Base-by-base conservation (phyloP, 331 rosid genomes). In the Malus hybrid region DNA sequence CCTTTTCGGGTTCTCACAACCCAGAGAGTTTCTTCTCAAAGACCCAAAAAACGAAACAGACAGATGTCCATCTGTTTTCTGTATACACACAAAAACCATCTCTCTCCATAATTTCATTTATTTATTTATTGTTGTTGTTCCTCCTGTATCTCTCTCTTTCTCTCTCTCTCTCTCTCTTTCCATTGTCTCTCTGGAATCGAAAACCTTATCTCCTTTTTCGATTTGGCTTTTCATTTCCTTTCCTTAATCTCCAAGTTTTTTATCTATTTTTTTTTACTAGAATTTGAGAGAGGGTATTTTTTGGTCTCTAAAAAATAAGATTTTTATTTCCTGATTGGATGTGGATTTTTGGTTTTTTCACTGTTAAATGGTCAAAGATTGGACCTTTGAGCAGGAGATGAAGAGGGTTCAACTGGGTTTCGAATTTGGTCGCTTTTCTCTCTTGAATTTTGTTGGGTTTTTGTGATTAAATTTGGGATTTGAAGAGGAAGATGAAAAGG, bases 401-500 rank as follows among this genome's bases (percentile, higher is more conserved):
- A 80, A 22, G 29, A 75, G 68, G 67, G 32, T 52, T 52, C 57
- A 52, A 18, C 20, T 6, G 33, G 56, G 57, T 52, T 68, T 69
- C 15, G 33, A 20, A 12, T 55, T 67, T 48, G 15, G 12, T 57
- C 24, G 0, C 31, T 42, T 73, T 39, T 24, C 16, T 22, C 39
- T 3, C 50, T 19, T 16, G 64, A 62, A 10, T 62, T 29, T 63
- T 63, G 67, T 63, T 63, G 36, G 73, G 4, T 56, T 14, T 55
- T n/a, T 44, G 24, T 70, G 31, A 56, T 77, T 32, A 46, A 46
- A 31, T 46, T 69, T 74, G 55, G 34, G 68, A 73, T n/a, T 65
- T 18, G 73, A 39, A 36, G 69, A 52, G 24, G 4, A 72, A 50
- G 73, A 86, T 82, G 91, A 87, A 84, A 79, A 83, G 84, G 83